A percentile compares a stretch with the other conserved stretches of the same genome.
These are phyloP conservation scores for Schwanniomyces sp. DNA, from an alignment of 805 yeast species.

Conservation along the genomic window DNA sequence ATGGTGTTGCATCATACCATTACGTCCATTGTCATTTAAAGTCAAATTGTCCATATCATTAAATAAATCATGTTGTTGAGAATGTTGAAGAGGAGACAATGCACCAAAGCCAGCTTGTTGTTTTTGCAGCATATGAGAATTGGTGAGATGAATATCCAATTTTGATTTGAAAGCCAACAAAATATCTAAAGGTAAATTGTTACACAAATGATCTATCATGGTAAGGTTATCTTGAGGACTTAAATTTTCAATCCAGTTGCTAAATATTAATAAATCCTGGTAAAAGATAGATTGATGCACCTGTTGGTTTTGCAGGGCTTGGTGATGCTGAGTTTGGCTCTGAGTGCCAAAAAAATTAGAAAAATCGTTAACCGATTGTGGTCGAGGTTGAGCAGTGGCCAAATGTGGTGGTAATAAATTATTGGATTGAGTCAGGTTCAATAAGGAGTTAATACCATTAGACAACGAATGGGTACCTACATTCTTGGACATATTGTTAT, in stretches of 20 bases:
- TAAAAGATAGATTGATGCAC: conserved; percentile 36
- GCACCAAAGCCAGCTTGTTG: conserved; percentile 2
- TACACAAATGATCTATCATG: conserved; percentile 54
- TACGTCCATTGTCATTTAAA: conserved; percentile 8
- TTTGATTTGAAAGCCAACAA: conserved; percentile 49
- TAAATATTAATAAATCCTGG: conserved; percentile 50
- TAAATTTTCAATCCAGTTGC: conserved; percentile 52
- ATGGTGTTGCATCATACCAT: conserved; percentile 6
- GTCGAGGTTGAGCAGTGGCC: conserved; percentile 34
- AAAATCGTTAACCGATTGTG: conserved; percentile 44
- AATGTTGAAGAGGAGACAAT: conserved; percentile 9
- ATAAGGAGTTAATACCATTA: conserved; percentile 25
- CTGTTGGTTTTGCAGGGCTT: conserved; percentile 9
- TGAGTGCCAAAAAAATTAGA: conserved; percentile 16
- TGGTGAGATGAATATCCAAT: conserved; percentile 39
- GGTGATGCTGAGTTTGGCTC: conserved; percentile 7
- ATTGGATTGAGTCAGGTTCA: conserved; percentile 15
- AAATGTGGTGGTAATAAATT: conserved; percentile 27
- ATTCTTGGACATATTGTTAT: conserved; percentile 19
- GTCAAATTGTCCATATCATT: conserved; percentile 16
- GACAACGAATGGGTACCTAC: conserved; percentile 10
- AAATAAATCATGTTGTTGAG: conserved; percentile 11
- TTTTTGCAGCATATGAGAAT: conserved; percentile 2
- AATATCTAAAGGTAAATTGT: conserved; percentile 51
- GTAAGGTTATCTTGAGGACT: conserved; percentile 51